Conservation (phyloP, 345 rosid species). For the Salix udensis region DNA sequence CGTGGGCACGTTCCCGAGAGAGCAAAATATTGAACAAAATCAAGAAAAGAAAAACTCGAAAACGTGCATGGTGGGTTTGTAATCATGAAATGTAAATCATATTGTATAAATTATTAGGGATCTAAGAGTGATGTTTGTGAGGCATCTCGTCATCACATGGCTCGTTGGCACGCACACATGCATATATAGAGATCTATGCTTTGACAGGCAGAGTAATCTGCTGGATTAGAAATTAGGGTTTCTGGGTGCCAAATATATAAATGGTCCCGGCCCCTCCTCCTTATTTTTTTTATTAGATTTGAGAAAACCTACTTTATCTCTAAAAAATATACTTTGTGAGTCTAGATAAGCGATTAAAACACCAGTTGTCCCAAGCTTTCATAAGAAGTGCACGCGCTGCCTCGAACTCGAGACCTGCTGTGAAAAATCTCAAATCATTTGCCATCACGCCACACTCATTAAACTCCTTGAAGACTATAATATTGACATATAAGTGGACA, state of each 20-base stretch:
- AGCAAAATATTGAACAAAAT: not conserved
- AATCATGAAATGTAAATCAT: not conserved
- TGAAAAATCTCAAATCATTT: no score
- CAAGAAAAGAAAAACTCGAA: not conserved
- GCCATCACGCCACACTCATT: no score
- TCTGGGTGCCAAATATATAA: not conserved
- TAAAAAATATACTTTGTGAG: no score
- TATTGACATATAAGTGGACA: not conserved
- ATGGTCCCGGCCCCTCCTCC: not conserved
- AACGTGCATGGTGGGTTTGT: not conserved
- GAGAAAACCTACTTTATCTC: no score
- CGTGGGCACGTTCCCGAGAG: not conserved
- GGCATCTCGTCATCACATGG: slow-evolving; percentile 1
- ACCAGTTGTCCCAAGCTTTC: fast-evolving
- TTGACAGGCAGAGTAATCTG: not conserved
- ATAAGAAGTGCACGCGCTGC: fast-evolving
- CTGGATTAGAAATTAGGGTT: not conserved
- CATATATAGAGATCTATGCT: not conserved
- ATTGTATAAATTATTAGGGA: not conserved
- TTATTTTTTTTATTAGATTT: no score
- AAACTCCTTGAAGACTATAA: no score
- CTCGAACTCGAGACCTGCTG: no score
- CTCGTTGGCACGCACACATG: not conserved
- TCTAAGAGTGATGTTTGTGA: not conserved
- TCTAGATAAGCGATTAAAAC: no score